Evolutionary conservation across 2,329 filamentous ascomycete species (phyloP), one percentile per base, ranked within the genome.

Genomic region (Nemania sp.): DNA sequence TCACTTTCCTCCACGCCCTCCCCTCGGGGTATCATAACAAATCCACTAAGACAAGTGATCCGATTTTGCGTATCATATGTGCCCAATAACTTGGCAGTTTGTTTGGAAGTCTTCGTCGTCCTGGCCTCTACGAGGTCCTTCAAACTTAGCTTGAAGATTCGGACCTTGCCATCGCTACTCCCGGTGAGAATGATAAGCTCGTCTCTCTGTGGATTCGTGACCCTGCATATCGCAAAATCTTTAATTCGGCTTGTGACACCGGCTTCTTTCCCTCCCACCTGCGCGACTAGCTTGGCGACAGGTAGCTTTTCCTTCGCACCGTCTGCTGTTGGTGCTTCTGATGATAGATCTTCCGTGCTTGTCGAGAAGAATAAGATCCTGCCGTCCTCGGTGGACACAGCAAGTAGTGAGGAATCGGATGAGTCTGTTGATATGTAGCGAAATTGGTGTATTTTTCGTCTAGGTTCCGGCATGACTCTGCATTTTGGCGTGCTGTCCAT

Each of bases 331-430:
- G 71, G 65, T 31, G 73, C 70, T 37, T 63, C 69, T 50, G 59
- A 60, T 50, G 57, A 67, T 5, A 83, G 64, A 56, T 82, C 77
- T 8, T 75, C 73, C 0, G 72, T 70, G 42, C 76, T 79, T 2
- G 90, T 91, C 31, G 88, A 87, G 70, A 90, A 96, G 70, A 97
- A 90, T 46, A 96, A 67, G 30, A 97, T 80, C 47, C 89, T 81
- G 1, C 94, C 94, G 68, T 97, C 93, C 70, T 97, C 94, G 0
- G 94, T 97, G 1, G 91, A 91, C 1, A 94, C 78, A 0, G 88
- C 86, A 36, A 97, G 72, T 5, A 92, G 70, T 6, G 71, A 69
- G n/a, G 73, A 67, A 30, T 84, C 81, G 19, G 73, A 73, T 43
- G 74, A 73, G 14, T 79, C 75, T 17, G 81, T 67, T 24, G 78